Percentiles rank a stretch among this genome's conserved stretches.
Evolutionary conservation across 2,329 filamentous ascomycete genomes (phyloP).

Genomic region (Xylariaceae sp.): DNA sequence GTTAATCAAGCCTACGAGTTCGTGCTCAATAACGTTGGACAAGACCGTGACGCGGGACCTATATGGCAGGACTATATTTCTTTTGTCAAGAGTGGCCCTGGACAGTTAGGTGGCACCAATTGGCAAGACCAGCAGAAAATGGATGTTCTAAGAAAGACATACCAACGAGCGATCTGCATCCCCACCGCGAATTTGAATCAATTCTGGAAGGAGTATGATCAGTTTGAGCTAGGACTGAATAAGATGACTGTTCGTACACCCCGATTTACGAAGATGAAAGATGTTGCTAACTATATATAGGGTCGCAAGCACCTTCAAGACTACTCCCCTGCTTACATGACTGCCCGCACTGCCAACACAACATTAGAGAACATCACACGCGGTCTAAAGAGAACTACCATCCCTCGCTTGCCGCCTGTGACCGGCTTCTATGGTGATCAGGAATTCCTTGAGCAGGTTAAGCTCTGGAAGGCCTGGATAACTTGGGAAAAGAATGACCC

Average conservation of each 20-base stretch:
- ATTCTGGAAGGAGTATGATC: conserved; percentile 96
- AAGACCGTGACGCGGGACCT: conserved; percentile 82
- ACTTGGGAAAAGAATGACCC: conserved; percentile 93
- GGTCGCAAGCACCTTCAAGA: conserved; percentile 94
- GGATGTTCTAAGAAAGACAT: conserved; percentile 86
- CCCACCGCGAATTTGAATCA: conserved; percentile 78
- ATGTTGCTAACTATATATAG: conserved; percentile 39
- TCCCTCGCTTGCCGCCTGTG: conserved; percentile 76
- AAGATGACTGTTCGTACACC: conserved; percentile 68
- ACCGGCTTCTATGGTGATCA: conserved; percentile 81
- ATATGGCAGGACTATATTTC: conserved; percentile 95
- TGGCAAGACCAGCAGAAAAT: conserved; percentile 99
- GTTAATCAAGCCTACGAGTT: conserved; percentile 89
- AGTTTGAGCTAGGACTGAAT: conserved; percentile 90
- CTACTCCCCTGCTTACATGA: conserved; percentile 90
- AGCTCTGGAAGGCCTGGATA: conserved; percentile 91
- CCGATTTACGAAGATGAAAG: conserved; percentile 5
- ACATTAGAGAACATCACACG: conserved; percentile 84
- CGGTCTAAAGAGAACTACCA: conserved; percentile 67
- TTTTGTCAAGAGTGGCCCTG: conserved; percentile 84
- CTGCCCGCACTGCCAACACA: conserved; percentile 82
- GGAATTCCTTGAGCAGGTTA: conserved; percentile 78
- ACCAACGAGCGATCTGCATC: conserved; percentile 81
- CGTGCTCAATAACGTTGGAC: conserved; percentile 80
- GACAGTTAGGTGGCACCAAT: conserved; percentile 72